Evolutionary conservation across 1,139 yeast genomes (phyloP), one percentile per base, ranked within the genome.

Genomic region (Geotrichum bryndzae): DNA sequence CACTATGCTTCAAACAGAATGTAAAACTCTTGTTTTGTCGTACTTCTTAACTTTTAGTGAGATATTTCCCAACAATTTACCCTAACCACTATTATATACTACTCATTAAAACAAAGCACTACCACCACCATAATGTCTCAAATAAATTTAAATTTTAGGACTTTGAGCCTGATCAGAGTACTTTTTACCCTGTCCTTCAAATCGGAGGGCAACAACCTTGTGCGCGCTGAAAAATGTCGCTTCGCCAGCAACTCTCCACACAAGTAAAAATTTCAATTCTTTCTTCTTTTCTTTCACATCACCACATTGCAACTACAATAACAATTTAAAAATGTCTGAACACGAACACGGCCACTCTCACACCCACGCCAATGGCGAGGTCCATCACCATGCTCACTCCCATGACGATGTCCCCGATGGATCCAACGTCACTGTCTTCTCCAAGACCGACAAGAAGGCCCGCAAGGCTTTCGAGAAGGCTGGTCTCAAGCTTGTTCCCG

Each of bases 401-500:
- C 48, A 35, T 29, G 67, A 76, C 61, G 75, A 75, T 41, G 83
- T 78, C 60, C 68, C 66, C 58, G 69, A 66, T 53, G 70, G 64
- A 51, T 88, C 97, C 72, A 86, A 86, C 77, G 94, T 91, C 74
- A 81, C 87, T 74, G 83, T 92, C 76, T 82, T 88, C 79, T 83
- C 94, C 76, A 90, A 88, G 81, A 88, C 90, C 80, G 97, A 94
- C 82, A 89, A 90, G 85, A 91, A 92, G 82, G 97, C 99, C 74
- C 88, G 96, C 82, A 92, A 88, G 76, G 79, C 87, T 75, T 87
- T 94, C 80, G 81, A 86, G 80, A 92, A 92, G 82, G 84, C 92
- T 73, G 90, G 89, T 78, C 84, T 94, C 80, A 90, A 90, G 85
- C 90, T 85, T 80, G 85, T 94, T 75, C 87, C 88, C 76, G 97